Percentiles rank a stretch among this genome's conserved stretches.
Evolutionary conservation across 495 filamentous ascomycete species (phyloP).

Genomic region (Aspergillus sclerotioniger): DNA sequence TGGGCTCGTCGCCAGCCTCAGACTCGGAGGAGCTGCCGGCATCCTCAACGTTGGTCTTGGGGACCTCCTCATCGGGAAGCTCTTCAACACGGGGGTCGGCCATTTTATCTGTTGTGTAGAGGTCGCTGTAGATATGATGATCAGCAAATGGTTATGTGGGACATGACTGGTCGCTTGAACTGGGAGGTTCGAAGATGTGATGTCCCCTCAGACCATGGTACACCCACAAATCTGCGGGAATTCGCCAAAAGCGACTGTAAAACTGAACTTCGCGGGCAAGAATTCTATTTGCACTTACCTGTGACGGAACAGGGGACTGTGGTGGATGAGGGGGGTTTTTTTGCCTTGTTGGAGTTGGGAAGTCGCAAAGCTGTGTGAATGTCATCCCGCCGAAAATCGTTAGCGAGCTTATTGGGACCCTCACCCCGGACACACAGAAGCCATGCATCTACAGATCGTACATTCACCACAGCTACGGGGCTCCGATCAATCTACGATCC

Average conservation of each 20-base stretch:
- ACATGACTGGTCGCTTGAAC: background rate
- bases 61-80: conserved; percentile 76
- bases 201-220: conserved; percentile 22
- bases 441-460: conserved; percentile 29
- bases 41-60: conserved; percentile 78
- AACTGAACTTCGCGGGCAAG: conserved; percentile 21
- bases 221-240: conserved; percentile 32
- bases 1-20: conserved; percentile 65
- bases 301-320: conserved; percentile 32
- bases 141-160: conserved; percentile 21
- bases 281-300: conserved; percentile 38
- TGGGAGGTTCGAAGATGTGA: conserved; percentile 7
- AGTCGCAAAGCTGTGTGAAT: conserved; percentile 46
- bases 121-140: conserved; percentile 20
- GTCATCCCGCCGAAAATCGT: conserved; percentile 47
- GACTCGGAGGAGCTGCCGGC: conserved; percentile 76
- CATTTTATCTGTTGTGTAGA: conserved; percentile 63
- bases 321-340: conserved; percentile 41
- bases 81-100: conserved; percentile 97
- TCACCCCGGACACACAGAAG: conserved; percentile 31
- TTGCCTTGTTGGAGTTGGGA: conserved; percentile 40
- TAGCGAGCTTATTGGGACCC: conserved; percentile 46
- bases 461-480: conserved; percentile 2
- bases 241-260: conserved; percentile 25
- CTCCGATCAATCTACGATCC: background rate